Base-by-base conservation (phyloP, 352 stramenopile species). In the Phytophthora fragariae region DNA sequence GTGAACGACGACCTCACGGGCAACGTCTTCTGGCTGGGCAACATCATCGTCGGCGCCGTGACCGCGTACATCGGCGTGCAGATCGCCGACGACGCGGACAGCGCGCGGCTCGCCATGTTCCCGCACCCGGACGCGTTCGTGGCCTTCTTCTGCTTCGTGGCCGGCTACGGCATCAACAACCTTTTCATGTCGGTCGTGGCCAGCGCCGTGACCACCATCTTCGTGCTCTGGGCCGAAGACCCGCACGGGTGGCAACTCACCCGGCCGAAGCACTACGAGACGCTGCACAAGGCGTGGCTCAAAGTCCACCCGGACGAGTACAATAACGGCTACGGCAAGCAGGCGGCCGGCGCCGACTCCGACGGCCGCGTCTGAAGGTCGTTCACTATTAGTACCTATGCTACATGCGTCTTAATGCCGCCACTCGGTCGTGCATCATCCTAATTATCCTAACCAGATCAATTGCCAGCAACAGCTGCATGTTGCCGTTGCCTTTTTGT, bases 1-100 rank as follows among this genome's bases (percentile, higher is more conserved):
- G 88, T 97, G 41, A 97, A 96, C 73, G 90, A 97, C 70, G 84
- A 96, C 70, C 78, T 97, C 61, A 95, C 86, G 19, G 84, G 88
- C 61, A 94, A 91, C 44, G 83, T 96, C 1, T 94, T 97, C 65
- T 95, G 88, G 69, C 74, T 97, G 19, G 88, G 89, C 56, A 93
- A 88, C 76, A 46, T 98, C 39, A 77, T 90, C 24, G 88, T 96
- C 53, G 92, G 92, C 21, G 77, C 72, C 0, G 62, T 89, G 37
- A 89, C 81, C n/a, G 84, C 84, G 8, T 94, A 82, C 74, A 85
- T 94, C 35, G 87, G 72, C 9, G 56, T 93, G 7, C 62, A 85
- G 39, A 80, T 93, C 47, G 76, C 85, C 24, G 61, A 88, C 19
- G 74, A 84, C 61, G 66, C 73, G 10, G 80, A 93, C 70, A 86